phyloP scores from a whole-genome alignment of 108 stramenopile species.

The Skeletonema marinoi region DNA sequence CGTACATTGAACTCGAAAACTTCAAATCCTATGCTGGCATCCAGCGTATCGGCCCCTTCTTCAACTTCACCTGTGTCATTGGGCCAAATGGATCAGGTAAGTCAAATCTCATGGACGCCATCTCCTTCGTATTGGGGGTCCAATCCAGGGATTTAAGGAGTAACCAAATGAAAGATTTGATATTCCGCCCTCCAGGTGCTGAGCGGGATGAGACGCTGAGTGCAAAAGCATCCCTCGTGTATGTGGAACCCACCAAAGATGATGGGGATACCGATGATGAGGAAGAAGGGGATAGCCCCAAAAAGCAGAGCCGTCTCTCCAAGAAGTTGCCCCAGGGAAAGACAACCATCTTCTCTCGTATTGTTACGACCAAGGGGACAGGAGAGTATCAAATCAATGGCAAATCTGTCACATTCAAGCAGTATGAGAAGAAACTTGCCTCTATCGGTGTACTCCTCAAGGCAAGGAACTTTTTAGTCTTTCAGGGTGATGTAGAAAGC shows the following conservation, averaged over 20 bases:
- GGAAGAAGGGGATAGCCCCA: constrained; percentile 17
- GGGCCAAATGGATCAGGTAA: constrained; percentile 97
- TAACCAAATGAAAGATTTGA: constrained; percentile 91
- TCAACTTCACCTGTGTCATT: constrained; percentile 94
- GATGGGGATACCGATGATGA: constrained; percentile 36
- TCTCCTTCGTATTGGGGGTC: constrained; percentile 96
- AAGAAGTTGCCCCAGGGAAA: constrained; percentile 33
- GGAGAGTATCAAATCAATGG: constrained; percentile 91
- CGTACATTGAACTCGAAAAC: constrained; percentile 94
- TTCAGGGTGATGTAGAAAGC: constrained; percentile 98
- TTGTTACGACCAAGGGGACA: constrained; percentile 78
- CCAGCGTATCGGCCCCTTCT: constrained; percentile 95
- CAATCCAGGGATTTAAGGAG: constrained; percentile 94
- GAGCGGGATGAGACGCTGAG: constrained; percentile 40
- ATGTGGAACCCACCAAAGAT: constrained; percentile 43
- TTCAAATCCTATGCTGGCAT: constrained; percentile 98
- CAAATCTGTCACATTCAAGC: constrained; percentile 70
- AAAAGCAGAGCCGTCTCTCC: constrained; percentile 30
- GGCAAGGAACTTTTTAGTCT: constrained; percentile 99
- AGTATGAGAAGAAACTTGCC: constrained; percentile 85
- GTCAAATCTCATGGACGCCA: constrained; percentile 84
- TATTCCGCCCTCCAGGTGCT: constrained; percentile 82
- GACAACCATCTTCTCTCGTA: constrained; percentile 81
- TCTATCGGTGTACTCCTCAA: constrained; percentile 96
- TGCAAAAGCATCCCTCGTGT: constrained; percentile 81